These are phyloP conservation scores for Apocynum venetum DNA, from an alignment of 257 asterid genomes.

Conservation along the genomic window DNA sequence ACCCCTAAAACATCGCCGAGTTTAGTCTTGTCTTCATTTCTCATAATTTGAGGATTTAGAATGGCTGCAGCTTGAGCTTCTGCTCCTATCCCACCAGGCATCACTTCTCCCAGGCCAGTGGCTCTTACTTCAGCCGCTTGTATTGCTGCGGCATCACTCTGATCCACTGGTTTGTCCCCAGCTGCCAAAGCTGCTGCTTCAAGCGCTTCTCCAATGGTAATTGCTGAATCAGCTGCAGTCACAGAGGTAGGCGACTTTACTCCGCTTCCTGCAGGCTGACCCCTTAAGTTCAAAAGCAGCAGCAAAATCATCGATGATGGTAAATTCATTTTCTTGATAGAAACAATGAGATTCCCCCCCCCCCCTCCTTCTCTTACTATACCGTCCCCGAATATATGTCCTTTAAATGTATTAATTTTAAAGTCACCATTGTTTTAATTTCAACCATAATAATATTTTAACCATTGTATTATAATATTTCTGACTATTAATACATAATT, in stretches of 20 bases:
- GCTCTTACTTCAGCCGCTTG: conserved; percentile 32
- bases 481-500: too few species aligned
- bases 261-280: background rate
- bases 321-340: too few species aligned
- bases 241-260: background rate
- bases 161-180: conserved; percentile 16
- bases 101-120: conserved; percentile 16
- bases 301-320: background rate
- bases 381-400: too few species aligned
- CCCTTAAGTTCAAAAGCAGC: background rate
- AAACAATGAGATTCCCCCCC: too few species aligned
- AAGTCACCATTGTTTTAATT: too few species aligned
- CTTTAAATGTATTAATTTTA: too few species aligned
- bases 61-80: conserved; percentile 30
- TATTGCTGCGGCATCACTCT: conserved; percentile 27
- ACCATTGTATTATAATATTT: too few species aligned
- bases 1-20: conserved; percentile 22
- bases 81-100: conserved; percentile 26
- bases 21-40: conserved; percentile 24
- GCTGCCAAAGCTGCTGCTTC: conserved; percentile 19
- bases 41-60: conserved; percentile 8
- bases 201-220: conserved; percentile 27
- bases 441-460: too few species aligned
- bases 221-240: background rate
- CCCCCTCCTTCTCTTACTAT: too few species aligned